These are phyloP conservation scores for Microsporum ferrugineum DNA, from an alignment of 2,329 filamentous ascomycete genomes.

Conservation along the genomic window DNA sequence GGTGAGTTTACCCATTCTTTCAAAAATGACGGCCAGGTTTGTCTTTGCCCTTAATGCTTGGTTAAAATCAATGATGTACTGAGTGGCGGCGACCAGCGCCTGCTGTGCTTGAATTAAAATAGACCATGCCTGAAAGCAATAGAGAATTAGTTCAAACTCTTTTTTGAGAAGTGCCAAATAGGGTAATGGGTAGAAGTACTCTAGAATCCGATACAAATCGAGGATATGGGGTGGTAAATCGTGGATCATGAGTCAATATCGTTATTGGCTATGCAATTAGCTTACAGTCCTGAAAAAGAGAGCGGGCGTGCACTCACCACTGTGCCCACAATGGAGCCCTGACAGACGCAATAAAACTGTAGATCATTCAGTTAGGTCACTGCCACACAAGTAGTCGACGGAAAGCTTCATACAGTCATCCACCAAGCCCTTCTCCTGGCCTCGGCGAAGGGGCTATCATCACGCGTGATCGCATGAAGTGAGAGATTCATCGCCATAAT, in stretches of 20 bases:
- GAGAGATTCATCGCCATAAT: slow-evolving; percentile 34
- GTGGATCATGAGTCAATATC: slow-evolving; percentile 33
- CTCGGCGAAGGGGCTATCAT: slow-evolving; percentile 30
- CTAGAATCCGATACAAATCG: slow-evolving; percentile 31
- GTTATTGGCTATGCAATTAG: slow-evolving; percentile 26
- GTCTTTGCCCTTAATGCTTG: slow-evolving; percentile 27
- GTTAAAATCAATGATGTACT: slow-evolving; percentile 32
- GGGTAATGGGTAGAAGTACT: slow-evolving; percentile 17
- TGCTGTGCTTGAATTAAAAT: slow-evolving; percentile 35
- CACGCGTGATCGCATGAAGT: slow-evolving; percentile 27
- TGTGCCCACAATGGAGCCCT: slow-evolving; percentile 36
- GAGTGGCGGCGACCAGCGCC: slow-evolving; percentile 32
- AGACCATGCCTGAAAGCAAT: slow-evolving; percentile 30
- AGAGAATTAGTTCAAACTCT: neutral
- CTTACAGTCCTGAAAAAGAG: neutral
- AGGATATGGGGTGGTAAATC: slow-evolving; percentile 34
- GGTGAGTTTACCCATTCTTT: slow-evolving; percentile 34
- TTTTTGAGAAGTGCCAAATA: neutral
- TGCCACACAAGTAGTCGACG: neutral
- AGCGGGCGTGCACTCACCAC: slow-evolving; percentile 23
- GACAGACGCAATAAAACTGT: slow-evolving; percentile 36
- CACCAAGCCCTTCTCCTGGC: slow-evolving; percentile 37
- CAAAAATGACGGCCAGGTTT: slow-evolving; percentile 29
- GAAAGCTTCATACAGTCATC: slow-evolving; percentile 32
- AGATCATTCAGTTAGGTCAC: neutral